Evolutionary conservation across 2,329 filamentous ascomycete genomes (phyloP).

Genomic region (Colletotrichum phormii): DNA sequence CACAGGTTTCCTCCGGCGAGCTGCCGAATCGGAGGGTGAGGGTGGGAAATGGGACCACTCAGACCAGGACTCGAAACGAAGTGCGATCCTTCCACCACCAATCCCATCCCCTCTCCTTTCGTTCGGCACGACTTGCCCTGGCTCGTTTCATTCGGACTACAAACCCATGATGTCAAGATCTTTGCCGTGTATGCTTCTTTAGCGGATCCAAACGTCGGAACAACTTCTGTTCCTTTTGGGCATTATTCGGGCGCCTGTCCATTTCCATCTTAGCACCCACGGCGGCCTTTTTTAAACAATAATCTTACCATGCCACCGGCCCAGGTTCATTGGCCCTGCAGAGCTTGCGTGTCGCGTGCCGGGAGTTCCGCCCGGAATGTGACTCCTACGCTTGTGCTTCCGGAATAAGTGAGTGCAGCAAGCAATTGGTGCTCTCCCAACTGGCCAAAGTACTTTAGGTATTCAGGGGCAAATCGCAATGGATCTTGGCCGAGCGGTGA

Average conservation of each 20-base stretch:
- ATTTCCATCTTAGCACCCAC: background rate
- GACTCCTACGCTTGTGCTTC: slow-evolving; percentile 5
- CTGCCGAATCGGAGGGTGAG: background rate
- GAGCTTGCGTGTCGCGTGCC: slow-evolving; percentile 18
- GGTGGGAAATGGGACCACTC: slow-evolving; percentile 18
- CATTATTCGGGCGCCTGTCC: background rate
- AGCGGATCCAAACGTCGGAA: slow-evolving; percentile 18
- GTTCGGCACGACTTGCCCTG: slow-evolving; percentile 21
- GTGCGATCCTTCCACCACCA: background rate
- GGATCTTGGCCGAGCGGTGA: background rate
- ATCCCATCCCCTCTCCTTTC: background rate
- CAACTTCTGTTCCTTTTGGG: background rate
- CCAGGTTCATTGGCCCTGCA: background rate
- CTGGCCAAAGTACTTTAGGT: too few species aligned
- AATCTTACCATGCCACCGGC: background rate
- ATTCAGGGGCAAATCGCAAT: background rate
- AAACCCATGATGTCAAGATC: slow-evolving; percentile 20
- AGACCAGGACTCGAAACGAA: slow-evolving; percentile 14
- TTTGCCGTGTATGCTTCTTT: slow-evolving; percentile 25
- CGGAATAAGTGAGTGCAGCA: background rate
- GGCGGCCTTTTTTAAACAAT: background rate
- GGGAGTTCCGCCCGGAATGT: background rate
- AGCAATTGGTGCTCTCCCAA: background rate
- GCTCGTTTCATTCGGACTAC: background rate
- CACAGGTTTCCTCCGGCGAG: background rate